Evolutionary conservation across 257 asterid genomes (phyloP).

Genomic region (Paulownia fortunei): DNA sequence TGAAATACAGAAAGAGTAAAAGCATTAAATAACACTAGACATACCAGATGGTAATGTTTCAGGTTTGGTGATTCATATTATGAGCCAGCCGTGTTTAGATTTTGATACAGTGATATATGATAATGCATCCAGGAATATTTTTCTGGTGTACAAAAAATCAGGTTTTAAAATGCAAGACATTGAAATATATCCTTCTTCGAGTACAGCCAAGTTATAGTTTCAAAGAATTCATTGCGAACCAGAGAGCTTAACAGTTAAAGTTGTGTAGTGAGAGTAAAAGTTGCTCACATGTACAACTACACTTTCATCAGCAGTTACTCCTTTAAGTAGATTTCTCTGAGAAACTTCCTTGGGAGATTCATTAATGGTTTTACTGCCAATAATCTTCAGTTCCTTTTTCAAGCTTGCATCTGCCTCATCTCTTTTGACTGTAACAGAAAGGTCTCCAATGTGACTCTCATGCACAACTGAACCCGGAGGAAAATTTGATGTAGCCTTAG

Average conservation of each 20-base stretch:
- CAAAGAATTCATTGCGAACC: slow-evolving; percentile 1
- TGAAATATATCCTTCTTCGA: not conserved
- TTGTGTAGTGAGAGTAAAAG: slow-evolving; percentile 27
- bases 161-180: slow-evolving; percentile 8
- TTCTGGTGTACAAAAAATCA: not conserved
- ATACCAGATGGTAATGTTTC: not conserved
- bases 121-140: not conserved
- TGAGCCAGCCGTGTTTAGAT: slow-evolving; percentile 2
- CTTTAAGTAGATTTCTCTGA: slow-evolving; percentile 83
- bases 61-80: not conserved
- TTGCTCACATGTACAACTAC: slow-evolving; percentile 83
- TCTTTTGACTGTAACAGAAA: slow-evolving; percentile 67
- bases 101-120: not conserved
- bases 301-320: slow-evolving; percentile 95
- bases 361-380: slow-evolving; percentile 45
- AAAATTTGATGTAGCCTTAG: slow-evolving; percentile 40
- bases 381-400: slow-evolving; percentile 59
- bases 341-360: slow-evolving; percentile 63
- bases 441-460: slow-evolving; percentile 75
- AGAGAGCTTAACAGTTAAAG: slow-evolving; percentile 2
- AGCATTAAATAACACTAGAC: not conserved
- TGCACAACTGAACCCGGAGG: slow-evolving; percentile 64
- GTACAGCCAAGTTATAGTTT: slow-evolving; percentile 17
- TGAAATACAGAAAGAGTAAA: not conserved
- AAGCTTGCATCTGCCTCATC: slow-evolving; percentile 67